Percentiles rank a stretch among this genome's conserved stretches.
phyloP scores from a whole-genome alignment of 2,329 filamentous ascomycete species.

The Botrytis squamosa region DNA sequence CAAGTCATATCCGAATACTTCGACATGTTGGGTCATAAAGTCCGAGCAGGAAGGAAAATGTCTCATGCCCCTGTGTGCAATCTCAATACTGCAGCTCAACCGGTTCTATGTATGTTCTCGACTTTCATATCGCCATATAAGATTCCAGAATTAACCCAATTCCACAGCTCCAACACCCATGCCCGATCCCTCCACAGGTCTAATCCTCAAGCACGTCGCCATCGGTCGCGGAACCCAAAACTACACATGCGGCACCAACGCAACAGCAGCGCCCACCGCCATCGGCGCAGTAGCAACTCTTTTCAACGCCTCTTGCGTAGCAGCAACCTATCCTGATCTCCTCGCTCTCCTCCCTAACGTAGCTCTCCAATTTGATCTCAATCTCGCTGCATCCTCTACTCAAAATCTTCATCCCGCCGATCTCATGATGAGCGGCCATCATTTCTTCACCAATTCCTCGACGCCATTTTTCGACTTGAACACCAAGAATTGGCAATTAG shows the following conservation, averaged over 20 bases:
- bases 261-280: conserved; percentile 60
- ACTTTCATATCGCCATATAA: conserved; percentile 28
- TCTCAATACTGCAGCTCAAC: conserved; percentile 52
- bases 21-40: conserved; percentile 56
- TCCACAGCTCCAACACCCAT: conserved; percentile 56
- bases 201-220: conserved; percentile 72
- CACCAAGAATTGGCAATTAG: conserved; percentile 53
- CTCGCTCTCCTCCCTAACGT: conserved; percentile 63
- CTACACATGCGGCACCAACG: conserved; percentile 76
- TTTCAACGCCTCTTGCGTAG: conserved; percentile 83
- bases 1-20: conserved; percentile 58
- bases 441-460: conserved; percentile 72
- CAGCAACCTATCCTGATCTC: conserved; percentile 65
- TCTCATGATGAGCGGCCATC: conserved; percentile 68
- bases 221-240: conserved; percentile 89
- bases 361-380: conserved; percentile 64
- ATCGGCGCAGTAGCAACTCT: conserved; percentile 78
- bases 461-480: conserved; percentile 81
- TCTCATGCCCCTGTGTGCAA: conserved; percentile 51
- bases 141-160: conserved; percentile 23
- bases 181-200: conserved; percentile 57
- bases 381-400: conserved; percentile 35
- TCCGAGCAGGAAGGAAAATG: conserved; percentile 48
- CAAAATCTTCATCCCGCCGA: conserved; percentile 52
- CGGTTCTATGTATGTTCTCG: conserved; percentile 45